Base-by-base conservation (phyloP, 2,329 filamentous ascomycete species). In the Fusarium mangiferae region DNA sequence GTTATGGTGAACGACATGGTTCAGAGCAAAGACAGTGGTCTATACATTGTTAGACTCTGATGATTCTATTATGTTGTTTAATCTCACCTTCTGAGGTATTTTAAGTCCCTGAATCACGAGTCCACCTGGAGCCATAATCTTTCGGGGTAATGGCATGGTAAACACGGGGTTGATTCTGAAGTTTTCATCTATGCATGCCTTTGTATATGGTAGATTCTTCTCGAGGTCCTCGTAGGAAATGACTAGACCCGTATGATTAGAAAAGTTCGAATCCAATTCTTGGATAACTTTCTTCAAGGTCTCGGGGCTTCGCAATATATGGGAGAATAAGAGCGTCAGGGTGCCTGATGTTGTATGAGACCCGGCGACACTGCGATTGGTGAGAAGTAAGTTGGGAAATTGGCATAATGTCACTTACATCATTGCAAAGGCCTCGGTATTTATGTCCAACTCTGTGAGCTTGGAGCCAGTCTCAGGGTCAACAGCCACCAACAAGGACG, bases 201-300 rank as follows among this genome's bases (percentile, higher is more conserved):
- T 18, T n/a, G 51, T 28, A 6, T 54, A 54, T 1, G 35, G 24
- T 17, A 39, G 24, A 17, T 54, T 24, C 12, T 54, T 54, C 35
- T 54, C 51, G 15, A 28, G 51, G 14, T 24, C 6, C 1, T 8
- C 4, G 11, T 28, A 54, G 2, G 51, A 6, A 9, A 28, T n/a
- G 2, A n/a, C 51, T 28, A 0, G 24, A 8, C 18, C 17, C 0
- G 6, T 13, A 11, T 38, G 3, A 9, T 38, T 11, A 7, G 24
- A 8, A 0, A 54, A 26, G 3, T 22, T 38, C 5, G 24, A 17
- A 38, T 38, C 35, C 8, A 38, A 13, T 12, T 54, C 51, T 54
- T 22, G 9, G 5, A 22, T 13, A 6, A 54, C 24, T 4, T 12
- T 22, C 0, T 38, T 6, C 6, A 54, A 11, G 5, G 7, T 9